Evolutionary conservation across 176 grass and related monocot species (phyloP).

Genomic region (Olyra latifolia): DNA sequence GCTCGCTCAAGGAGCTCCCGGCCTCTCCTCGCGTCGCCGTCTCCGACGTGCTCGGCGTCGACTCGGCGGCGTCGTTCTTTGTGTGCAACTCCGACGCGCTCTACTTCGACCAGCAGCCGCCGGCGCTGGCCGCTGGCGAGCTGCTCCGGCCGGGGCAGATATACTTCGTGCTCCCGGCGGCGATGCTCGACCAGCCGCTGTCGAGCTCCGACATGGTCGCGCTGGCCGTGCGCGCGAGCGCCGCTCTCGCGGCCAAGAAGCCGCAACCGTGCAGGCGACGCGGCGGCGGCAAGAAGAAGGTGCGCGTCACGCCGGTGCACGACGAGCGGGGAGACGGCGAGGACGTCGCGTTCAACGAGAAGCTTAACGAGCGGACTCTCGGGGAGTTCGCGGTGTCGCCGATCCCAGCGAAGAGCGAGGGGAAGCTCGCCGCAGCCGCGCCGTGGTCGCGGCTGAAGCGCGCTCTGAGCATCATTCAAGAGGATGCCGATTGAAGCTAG

Average conservation of each 20-base stretch:
- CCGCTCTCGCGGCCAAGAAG: conserved; percentile 29
- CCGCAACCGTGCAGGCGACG: not conserved
- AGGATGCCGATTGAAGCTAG: conserved; percentile 23
- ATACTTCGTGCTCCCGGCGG: conserved; percentile 56
- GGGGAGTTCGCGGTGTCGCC: conserved; percentile 1
- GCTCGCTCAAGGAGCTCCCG: conserved; percentile 55
- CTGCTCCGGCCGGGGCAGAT: conserved; percentile 43
- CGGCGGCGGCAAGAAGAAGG: conserved; percentile 1
- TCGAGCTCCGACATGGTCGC: conserved; percentile 52
- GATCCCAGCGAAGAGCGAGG: not conserved
- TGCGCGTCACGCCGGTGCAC: conserved; percentile 35
- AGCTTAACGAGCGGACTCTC: conserved; percentile 46
- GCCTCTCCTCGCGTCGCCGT: not conserved
- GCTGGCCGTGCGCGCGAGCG: conserved; percentile 53
- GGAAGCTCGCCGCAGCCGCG: conserved; percentile 12
- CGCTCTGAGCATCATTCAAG: conserved; percentile 47
- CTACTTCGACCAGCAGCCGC: conserved; percentile 47
- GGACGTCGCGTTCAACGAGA: conserved; percentile 31
- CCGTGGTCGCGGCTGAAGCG: conserved; percentile 30
- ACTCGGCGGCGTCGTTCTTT: conserved; percentile 28
- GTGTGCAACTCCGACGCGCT: conserved; percentile 65
- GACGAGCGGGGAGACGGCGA: not conserved
- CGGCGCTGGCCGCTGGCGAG: conserved; percentile 23
- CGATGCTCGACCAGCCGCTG: conserved; percentile 24
- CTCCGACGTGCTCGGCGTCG: conserved; percentile 22